phyloP scores from a whole-genome alignment of 2,329 filamentous ascomycete species.

The Neofusicoccum parvum region DNA sequence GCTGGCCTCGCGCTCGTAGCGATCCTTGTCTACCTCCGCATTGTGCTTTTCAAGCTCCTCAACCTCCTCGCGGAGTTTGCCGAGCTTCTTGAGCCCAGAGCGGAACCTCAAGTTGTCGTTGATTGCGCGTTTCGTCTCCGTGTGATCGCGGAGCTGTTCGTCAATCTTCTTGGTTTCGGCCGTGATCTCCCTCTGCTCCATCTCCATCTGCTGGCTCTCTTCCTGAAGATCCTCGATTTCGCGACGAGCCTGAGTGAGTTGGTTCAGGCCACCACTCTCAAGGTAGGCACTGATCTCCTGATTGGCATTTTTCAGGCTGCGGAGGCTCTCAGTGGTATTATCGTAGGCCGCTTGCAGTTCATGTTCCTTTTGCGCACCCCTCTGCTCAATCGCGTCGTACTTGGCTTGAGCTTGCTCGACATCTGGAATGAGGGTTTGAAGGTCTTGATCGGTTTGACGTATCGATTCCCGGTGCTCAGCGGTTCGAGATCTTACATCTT shows the following conservation, averaged over 20 bases:
- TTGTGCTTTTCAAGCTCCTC: slow-evolving; percentile 73
- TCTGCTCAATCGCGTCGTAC: slow-evolving; percentile 74
- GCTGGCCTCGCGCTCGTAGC: slow-evolving; percentile 70
- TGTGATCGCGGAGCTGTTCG: slow-evolving; percentile 75
- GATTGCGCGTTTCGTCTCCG: slow-evolving; percentile 83
- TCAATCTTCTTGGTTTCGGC: slow-evolving; percentile 75
- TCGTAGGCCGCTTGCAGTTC: slow-evolving; percentile 71
- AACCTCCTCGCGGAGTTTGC: slow-evolving; percentile 70
- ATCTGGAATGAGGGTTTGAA: slow-evolving; percentile 74
- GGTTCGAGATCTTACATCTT: slow-evolving; percentile 70
- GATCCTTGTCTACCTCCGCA: slow-evolving; percentile 78
- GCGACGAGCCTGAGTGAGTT: slow-evolving; percentile 68
- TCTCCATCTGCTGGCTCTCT: slow-evolving; percentile 66
- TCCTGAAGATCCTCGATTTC: slow-evolving; percentile 70
- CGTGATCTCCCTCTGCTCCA: slow-evolving; percentile 67
- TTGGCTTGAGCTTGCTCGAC: slow-evolving; percentile 74
- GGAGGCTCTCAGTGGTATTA: slow-evolving; percentile 71
- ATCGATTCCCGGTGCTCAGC: slow-evolving; percentile 70
- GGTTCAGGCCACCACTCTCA: slow-evolving; percentile 70
- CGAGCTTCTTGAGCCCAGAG: slow-evolving; percentile 69
- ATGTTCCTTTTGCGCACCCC: slow-evolving; percentile 72
- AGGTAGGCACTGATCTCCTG: slow-evolving; percentile 79
- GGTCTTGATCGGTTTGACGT: slow-evolving; percentile 68
- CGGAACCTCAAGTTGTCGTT: slow-evolving; percentile 86
- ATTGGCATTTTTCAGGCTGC: slow-evolving; percentile 75